Evolutionary conservation across 208 protist genomes (phyloP).

Genomic region (Strigomonas oncopelti): DNA sequence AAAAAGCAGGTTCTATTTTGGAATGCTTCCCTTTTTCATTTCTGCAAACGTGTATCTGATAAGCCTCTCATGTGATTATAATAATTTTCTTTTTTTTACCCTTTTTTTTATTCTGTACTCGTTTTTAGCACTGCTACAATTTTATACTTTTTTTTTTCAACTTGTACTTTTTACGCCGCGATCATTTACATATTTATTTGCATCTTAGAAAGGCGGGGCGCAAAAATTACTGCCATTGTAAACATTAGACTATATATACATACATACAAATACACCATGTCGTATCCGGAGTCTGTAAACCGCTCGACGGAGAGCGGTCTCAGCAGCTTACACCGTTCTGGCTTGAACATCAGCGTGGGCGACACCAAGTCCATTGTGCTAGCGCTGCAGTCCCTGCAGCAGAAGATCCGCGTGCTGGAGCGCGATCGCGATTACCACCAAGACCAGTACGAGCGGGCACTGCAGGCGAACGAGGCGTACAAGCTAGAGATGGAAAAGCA

Average conservation of each 20-base stretch:
- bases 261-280: conserved; percentile 5
- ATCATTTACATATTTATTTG: no score
- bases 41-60: neutral
- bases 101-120: neutral
- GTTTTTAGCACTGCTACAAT: neutral
- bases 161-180: no score
- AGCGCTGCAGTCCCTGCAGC: conserved; percentile 81
- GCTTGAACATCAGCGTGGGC: conserved; percentile 82
- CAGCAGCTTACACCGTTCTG: conserved; percentile 82
- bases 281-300: conserved; percentile 28
- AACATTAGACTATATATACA: no score
- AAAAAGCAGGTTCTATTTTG: conserved; percentile 3
- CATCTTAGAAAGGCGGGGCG: no score
- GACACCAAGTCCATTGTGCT: conserved; percentile 90
- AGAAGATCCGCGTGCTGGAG: conserved; percentile 85
- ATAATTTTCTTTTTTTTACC: conserved; percentile 1
- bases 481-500: conserved; percentile 84
- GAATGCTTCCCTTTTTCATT: neutral
- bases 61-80: neutral
- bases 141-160: neutral
- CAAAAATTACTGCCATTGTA: no score
- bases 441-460: conserved; percentile 79
- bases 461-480: conserved; percentile 80
- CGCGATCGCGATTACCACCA: conserved; percentile 85
- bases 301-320: conserved; percentile 55